Conservation (phyloP, 441 rosid species). For the Theobroma grandiflorum region DNA sequence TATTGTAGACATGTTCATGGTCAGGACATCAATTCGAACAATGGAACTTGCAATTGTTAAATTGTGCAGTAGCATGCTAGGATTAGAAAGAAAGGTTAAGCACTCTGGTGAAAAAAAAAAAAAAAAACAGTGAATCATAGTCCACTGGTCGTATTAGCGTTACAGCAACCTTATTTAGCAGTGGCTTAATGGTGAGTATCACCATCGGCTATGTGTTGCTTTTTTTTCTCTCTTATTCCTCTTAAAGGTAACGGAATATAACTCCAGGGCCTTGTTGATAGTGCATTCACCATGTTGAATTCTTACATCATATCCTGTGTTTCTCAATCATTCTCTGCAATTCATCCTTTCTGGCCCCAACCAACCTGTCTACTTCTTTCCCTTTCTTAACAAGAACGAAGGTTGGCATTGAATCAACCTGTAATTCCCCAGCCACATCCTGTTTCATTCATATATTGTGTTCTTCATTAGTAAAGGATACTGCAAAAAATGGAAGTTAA, state of each 20-base stretch:
- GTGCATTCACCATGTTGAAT: background rate
- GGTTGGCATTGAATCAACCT: conserved; percentile 63
- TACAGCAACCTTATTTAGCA: background rate
- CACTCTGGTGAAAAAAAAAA: too few species aligned
- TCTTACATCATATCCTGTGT: conserved; percentile 25
- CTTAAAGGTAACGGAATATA: background rate
- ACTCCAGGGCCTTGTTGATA: background rate
- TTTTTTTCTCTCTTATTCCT: background rate
- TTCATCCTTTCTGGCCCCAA: conserved; percentile 65
- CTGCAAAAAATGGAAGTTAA: background rate
- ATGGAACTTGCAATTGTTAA: background rate
- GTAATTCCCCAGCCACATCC: conserved; percentile 61
- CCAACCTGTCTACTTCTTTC: conserved; percentile 59
- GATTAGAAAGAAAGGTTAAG: background rate
- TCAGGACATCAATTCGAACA: too few species aligned
- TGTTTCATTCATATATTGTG: conserved; percentile 28
- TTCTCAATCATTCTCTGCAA: conserved; percentile 65
- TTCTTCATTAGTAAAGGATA: background rate
- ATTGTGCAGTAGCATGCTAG: background rate
- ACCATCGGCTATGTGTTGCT: background rate
- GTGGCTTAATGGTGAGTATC: background rate
- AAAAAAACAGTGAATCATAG: too few species aligned
- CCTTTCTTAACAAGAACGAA: conserved; percentile 73
- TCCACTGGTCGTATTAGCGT: background rate
- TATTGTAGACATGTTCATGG: too few species aligned